phyloP scores from a whole-genome alignment of 768 basidiomycete species.

The Hemileccinum rubropunctum region DNA sequence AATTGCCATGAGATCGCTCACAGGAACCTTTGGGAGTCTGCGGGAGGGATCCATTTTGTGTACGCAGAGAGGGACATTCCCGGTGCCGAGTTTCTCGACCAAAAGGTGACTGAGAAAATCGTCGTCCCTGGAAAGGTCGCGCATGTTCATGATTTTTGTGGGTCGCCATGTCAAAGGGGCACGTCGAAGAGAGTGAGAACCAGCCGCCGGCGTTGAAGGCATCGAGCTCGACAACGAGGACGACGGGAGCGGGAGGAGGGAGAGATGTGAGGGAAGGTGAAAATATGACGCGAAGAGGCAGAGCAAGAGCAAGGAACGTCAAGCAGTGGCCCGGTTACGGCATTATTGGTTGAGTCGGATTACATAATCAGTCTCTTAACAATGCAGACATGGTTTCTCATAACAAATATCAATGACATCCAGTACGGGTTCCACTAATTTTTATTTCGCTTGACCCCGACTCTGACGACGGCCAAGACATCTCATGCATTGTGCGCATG shows the following conservation, averaged over 20 bases:
- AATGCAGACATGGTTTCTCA: slow-evolving; percentile 3
- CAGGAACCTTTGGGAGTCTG: slow-evolving; percentile 72
- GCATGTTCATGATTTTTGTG: slow-evolving; percentile 88
- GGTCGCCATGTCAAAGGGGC: slow-evolving; percentile 61
- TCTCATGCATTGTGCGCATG: slow-evolving; percentile 62
- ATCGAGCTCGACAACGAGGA: slow-evolving; percentile 29
- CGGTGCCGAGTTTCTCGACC: slow-evolving; percentile 85
- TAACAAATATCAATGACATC: too few species aligned
- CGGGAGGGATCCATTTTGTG: slow-evolving; percentile 87
- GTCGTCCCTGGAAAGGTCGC: slow-evolving; percentile 86
- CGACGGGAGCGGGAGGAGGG: slow-evolving; percentile 21
- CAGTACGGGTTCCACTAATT: slow-evolving; percentile 2
- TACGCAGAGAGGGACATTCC: slow-evolving; percentile 73
- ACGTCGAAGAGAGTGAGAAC: slow-evolving; percentile 21
- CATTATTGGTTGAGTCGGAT: slow-evolving; percentile 16
- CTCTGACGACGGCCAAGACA: not conserved
- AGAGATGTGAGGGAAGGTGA: slow-evolving; percentile 9
- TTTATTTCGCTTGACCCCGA: slow-evolving; percentile 2
- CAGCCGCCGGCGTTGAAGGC: slow-evolving; percentile 29
- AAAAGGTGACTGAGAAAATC: slow-evolving; percentile 88
- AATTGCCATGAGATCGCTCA: slow-evolving; percentile 63
- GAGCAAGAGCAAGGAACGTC: slow-evolving; percentile 22
- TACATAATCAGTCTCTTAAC: slow-evolving; percentile 19
- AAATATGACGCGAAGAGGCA: slow-evolving; percentile 34
- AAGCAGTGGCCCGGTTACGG: slow-evolving; percentile 33